phyloP scores from a whole-genome alignment of 108 stramenopile species.

The Nannochloropsis gaditana region DNA sequence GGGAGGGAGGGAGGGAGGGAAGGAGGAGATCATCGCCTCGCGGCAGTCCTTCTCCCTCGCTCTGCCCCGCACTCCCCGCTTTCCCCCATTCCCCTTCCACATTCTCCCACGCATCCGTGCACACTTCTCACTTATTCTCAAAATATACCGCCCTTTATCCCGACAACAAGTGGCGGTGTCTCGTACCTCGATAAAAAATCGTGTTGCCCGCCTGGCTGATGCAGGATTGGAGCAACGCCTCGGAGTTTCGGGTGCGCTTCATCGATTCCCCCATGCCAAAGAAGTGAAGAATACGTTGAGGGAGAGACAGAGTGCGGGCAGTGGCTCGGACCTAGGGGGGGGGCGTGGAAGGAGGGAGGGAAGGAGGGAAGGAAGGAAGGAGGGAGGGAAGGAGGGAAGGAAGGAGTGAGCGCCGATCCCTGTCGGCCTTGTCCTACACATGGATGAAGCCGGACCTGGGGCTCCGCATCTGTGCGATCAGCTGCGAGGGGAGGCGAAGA shows the following conservation, averaged over 20 bases:
- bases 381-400: neutral
- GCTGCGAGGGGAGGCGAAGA: neutral
- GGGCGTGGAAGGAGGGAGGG: neutral
- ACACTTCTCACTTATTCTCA: neutral
- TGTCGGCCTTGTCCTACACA: neutral
- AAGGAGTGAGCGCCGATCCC: neutral
- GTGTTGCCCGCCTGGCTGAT: slow-evolving; percentile 19
- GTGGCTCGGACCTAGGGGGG: neutral
- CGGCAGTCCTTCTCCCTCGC: neutral
- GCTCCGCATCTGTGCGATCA: neutral
- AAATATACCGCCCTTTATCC: too few species aligned
- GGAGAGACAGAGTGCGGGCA: neutral
- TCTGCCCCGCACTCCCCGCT: neutral
- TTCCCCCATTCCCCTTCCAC: neutral
- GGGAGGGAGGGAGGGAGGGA: neutral
- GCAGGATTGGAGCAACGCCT: neutral
- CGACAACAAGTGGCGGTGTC: too few species aligned
- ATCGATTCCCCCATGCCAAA: slow-evolving; percentile 5
- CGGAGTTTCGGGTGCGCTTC: neutral
- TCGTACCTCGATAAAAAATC: slow-evolving; percentile 2
- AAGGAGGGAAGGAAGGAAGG: neutral
- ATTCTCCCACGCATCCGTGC: neutral
- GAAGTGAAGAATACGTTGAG: neutral
- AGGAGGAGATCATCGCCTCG: neutral
- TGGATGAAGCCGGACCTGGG: neutral